These are phyloP conservation scores for Clathrus columnatus DNA, from an alignment of 768 basidiomycete genomes.

Conservation along the genomic window DNA sequence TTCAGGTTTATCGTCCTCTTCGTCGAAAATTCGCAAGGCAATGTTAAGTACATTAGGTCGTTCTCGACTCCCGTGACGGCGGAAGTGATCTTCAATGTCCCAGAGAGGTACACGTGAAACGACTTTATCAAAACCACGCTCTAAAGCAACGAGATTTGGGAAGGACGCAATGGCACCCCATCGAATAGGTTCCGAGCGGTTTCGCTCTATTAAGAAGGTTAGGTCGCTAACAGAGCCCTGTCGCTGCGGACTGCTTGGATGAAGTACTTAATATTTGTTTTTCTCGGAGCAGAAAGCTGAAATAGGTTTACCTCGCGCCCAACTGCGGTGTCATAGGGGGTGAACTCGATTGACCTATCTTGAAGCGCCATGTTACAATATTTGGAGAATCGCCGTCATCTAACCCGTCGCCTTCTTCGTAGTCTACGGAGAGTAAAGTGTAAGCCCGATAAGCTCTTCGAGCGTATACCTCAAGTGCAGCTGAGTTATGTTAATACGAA, in stretches of 20 bases:
- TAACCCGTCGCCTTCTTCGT: conserved; percentile 81
- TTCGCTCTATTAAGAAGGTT: conserved; percentile 81
- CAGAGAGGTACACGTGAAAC: conserved; percentile 67
- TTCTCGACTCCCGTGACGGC: conserved; percentile 61
- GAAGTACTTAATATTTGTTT: conserved; percentile 38
- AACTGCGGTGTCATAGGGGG: conserved; percentile 72
- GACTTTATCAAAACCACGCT: conserved; percentile 67
- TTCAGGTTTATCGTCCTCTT: conserved; percentile 69
- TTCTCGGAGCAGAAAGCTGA: background rate
- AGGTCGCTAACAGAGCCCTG: conserved; percentile 94
- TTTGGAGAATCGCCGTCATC: conserved; percentile 78
- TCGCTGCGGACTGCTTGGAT: conserved; percentile 37
- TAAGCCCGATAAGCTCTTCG: conserved; percentile 95
- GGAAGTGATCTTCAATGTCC: conserved; percentile 58
- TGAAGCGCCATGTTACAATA: conserved; percentile 91
- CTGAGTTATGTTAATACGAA: conserved; percentile 29
- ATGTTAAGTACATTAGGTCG: conserved; percentile 92
- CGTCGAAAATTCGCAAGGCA: conserved; percentile 80
- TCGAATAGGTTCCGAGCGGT: conserved; percentile 83
- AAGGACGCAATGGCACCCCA: conserved; percentile 90
- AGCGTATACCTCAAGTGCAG: conserved; percentile 92
- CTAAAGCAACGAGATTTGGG: conserved; percentile 59
- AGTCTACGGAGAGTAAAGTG: conserved; percentile 82
- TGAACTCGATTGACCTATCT: conserved; percentile 80
- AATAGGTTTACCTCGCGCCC: conserved; percentile 1